A percentile compares a stretch with the other conserved stretches of the same genome.
These are phyloP conservation scores for Wickerhamiella bombiphila DNA, from an alignment of 805 yeast species.

Conservation along the genomic window DNA sequence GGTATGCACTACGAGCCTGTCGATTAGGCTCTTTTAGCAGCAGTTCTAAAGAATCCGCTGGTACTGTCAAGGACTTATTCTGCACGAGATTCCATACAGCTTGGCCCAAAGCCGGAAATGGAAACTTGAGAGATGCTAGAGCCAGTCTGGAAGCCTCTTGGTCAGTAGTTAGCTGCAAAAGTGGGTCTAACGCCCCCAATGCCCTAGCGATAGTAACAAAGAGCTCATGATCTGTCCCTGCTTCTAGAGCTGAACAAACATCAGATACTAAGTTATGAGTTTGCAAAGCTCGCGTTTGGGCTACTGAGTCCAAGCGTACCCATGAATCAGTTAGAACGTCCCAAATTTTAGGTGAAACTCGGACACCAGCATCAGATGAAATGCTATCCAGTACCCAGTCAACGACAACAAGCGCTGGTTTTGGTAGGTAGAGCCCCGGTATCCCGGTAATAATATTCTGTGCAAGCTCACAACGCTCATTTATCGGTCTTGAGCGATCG, in stretches of 20 bases:
- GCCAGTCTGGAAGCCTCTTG: background rate
- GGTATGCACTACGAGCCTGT: background rate
- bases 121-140: background rate
- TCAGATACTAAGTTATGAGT: constrained; percentile 7
- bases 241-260: background rate
- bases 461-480: constrained; percentile 16
- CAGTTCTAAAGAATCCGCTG: background rate
- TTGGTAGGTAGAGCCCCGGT: constrained; percentile 20
- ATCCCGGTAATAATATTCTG: constrained; percentile 11
- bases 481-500: constrained; percentile 14
- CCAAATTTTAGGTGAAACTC: constrained; percentile 14
- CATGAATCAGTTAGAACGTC: constrained; percentile 6
- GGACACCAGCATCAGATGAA: constrained; percentile 11
- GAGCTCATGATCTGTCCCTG: background rate
- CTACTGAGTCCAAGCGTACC: constrained; percentile 3
- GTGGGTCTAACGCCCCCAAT: background rate
- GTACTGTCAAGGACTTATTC: background rate
- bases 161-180: background rate
- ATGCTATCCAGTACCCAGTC: constrained; percentile 26
- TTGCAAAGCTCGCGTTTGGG: constrained; percentile 6
- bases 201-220: background rate
- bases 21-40: background rate
- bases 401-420: constrained; percentile 21
- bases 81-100: background rate
- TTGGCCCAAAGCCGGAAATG: background rate